Conservation (phyloP, 2,329 filamentous ascomycete species). For the Tolypocladium inflatum region DNA sequence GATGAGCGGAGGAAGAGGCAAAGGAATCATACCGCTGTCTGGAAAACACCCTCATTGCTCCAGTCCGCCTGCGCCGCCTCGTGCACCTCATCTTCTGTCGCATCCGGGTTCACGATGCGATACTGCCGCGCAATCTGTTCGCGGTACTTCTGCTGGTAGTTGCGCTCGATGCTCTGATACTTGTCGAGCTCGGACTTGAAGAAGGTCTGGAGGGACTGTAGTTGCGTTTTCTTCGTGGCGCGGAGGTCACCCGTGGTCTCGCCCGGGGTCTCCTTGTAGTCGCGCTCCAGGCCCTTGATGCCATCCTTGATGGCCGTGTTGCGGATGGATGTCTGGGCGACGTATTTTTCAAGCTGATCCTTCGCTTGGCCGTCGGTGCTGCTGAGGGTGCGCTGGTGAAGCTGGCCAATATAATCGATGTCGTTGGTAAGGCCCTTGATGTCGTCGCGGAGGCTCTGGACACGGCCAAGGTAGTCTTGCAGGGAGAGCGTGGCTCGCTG, state of each 20-base stretch:
- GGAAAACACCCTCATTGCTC: conserved; percentile 73
- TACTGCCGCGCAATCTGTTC: conserved; percentile 76
- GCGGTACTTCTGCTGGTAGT: conserved; percentile 61
- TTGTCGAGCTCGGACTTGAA: conserved; percentile 64
- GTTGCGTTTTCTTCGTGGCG: conserved; percentile 59
- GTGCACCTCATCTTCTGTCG: conserved; percentile 61
- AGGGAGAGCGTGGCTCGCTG: conserved; percentile 37
- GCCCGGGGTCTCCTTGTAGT: conserved; percentile 35
- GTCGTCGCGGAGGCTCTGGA: conserved; percentile 56
- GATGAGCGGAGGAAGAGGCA: neutral
- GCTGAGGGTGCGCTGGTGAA: conserved; percentile 63
- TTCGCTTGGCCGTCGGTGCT: conserved; percentile 49
- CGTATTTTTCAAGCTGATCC: conserved; percentile 54
- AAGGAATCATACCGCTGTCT: conserved; percentile 57
- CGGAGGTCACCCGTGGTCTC: conserved; percentile 27
- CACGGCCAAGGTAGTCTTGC: conserved; percentile 58
- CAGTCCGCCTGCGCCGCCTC: conserved; percentile 62
- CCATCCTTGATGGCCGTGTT: conserved; percentile 71
- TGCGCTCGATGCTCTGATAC: conserved; percentile 62
- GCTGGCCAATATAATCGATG: conserved; percentile 56
- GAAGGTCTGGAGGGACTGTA: conserved; percentile 58
- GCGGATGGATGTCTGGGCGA: conserved; percentile 60
- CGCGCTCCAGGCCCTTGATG: conserved; percentile 66
- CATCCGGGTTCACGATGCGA: conserved; percentile 72
- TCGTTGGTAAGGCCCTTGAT: conserved; percentile 58